Evolutionary conservation across 2,329 filamentous ascomycete genomes (phyloP).

Genomic region (Alternaria arbusti): DNA sequence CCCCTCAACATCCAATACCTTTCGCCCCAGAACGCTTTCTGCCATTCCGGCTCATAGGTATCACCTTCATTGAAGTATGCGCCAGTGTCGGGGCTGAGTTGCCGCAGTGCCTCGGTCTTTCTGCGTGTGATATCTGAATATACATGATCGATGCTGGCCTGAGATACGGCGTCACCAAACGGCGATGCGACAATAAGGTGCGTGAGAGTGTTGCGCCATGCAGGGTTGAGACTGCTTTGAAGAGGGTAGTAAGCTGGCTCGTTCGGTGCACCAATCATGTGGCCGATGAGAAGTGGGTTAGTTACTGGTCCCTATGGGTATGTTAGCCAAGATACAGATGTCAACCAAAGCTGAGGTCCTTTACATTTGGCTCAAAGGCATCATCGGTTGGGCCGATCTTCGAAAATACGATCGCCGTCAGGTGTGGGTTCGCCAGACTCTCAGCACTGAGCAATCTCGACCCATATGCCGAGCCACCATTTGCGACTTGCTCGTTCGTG

Average conservation of each 20-base stretch:
- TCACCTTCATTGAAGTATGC: constrained; percentile 42
- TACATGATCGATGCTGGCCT: constrained; percentile 14
- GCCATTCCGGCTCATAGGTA: constrained; percentile 33
- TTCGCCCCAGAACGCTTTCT: constrained; percentile 27
- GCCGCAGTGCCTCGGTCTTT: constrained; percentile 22
- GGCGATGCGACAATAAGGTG: constrained; percentile 24
- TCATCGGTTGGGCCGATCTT: constrained; percentile 24
- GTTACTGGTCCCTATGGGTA: constrained; percentile 10
- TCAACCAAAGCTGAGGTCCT: neutral
- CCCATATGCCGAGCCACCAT: constrained; percentile 23
- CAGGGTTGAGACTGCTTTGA: constrained; percentile 26
- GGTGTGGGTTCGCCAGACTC: constrained; percentile 20
- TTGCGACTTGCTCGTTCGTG: constrained; percentile 31
- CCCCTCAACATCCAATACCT: constrained; percentile 23
- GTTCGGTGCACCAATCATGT: constrained; percentile 28
- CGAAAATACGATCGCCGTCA: constrained; percentile 19
- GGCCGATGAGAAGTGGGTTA: constrained; percentile 29
- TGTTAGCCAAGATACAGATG: neutral
- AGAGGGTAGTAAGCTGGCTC: constrained; percentile 21
- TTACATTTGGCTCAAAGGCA: constrained; percentile 19
- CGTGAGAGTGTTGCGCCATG: constrained; percentile 33
- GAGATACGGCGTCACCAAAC: constrained; percentile 20
- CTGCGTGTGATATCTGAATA: constrained; percentile 25
- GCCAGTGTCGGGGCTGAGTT: constrained; percentile 27
- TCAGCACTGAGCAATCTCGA: constrained; percentile 29